Percentiles rank a stretch among this genome's conserved stretches.
phyloP scores from a whole-genome alignment of 768 basidiomycete species.

The Kwoniella dendrophila region DNA sequence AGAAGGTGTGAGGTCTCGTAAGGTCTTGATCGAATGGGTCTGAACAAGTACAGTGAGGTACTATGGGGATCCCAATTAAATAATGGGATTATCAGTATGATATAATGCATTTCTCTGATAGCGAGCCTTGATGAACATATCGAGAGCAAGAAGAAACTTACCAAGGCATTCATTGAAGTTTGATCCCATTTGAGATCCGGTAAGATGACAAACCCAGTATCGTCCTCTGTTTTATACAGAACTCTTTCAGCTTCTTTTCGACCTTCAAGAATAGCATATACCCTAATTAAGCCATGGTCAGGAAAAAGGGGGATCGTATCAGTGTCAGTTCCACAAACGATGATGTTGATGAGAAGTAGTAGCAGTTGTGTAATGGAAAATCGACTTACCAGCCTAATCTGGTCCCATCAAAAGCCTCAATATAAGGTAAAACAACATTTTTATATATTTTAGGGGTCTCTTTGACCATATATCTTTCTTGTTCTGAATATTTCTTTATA shows the following conservation, averaged over 20 bases:
- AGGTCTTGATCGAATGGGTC: conserved; percentile 65
- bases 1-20: conserved; percentile 70
- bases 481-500: conserved; percentile 83
- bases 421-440: conserved; percentile 74
- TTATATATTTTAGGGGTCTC: conserved; percentile 82
- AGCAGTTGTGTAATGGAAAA: neutral
- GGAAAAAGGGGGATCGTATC: neutral
- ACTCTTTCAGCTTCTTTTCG: conserved; percentile 73
- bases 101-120: neutral
- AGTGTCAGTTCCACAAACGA: neutral
- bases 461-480: conserved; percentile 69
- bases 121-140: neutral
- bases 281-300: conserved; percentile 61
- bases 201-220: conserved; percentile 71
- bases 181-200: conserved; percentile 99
- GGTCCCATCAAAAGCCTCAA: conserved; percentile 70
- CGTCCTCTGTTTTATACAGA: conserved; percentile 63
- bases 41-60: conserved; percentile 81
- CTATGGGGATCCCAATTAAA: conserved; percentile 12
- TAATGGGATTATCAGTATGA: neutral
- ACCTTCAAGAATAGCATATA: conserved; percentile 78
- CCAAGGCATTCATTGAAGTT: conserved; percentile 68
- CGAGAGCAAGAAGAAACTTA: conserved; percentile 14
- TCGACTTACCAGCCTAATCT: conserved; percentile 75
- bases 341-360: neutral